Base-by-base conservation (phyloP, 352 stramenopile species). In the Aphanomyces invadans region DNA sequence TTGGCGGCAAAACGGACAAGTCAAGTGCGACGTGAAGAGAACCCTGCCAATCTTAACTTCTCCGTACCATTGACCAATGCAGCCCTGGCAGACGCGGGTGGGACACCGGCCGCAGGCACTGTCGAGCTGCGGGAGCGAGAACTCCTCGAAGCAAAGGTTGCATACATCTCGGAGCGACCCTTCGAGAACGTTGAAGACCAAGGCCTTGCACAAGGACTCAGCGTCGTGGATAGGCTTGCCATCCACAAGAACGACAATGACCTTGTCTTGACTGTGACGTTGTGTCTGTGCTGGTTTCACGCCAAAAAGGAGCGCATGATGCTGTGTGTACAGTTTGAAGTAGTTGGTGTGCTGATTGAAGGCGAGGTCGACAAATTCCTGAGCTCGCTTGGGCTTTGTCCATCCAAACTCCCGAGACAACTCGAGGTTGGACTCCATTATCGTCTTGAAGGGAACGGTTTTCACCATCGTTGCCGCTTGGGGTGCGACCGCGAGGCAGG, bases 1-100 rank as follows among this genome's bases (percentile, higher is more conserved):
- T 49, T 36, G 60, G 11, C 60, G 60, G 33, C 60, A 67, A 33
- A 67, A 67, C 33, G 60, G 46, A 59, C 60, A 67, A 3, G 60
- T 28, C 1, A 67, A 28, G 44, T 67, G 29, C 3, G 60, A n/a
- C 17, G 60, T 9, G 4, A 57, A 17, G 3, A 67, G 4, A 4
- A 67, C 19, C 9, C 48, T 4, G 3, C 60, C 60, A 3, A 15
- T 39, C 23, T 67, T 49, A 10, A 21, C 23, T n/a, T 59, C 19
- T 19, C 60, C 46, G 23, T 57, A 59, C 60, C 60, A 67, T 21
- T 21, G n/a, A 11, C n/a, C 10, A 5, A 33, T 17, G 21, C 60
- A 67, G 17, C 38, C 10, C 12, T 10, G 17, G 38, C 60, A 67
- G 5, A 59, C 26, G 11, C 45, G 29, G 4, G 60, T 67, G 28